These are phyloP conservation scores for Daldinia caldariorum DNA, from an alignment of 495 filamentous ascomycete genomes.

Conservation along the genomic window DNA sequence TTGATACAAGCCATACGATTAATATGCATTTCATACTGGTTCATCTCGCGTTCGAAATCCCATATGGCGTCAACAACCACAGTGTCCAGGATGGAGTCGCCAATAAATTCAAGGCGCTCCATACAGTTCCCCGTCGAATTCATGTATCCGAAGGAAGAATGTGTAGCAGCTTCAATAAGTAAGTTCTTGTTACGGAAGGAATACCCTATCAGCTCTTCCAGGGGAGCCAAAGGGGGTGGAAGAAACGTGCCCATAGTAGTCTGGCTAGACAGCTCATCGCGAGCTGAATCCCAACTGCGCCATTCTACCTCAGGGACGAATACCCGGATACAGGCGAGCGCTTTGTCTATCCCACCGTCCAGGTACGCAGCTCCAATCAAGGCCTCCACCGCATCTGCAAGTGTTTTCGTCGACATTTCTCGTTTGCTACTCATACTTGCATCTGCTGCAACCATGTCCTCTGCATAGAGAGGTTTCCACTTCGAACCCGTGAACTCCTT, in stretches of 20 bases:
- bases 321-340: conserved; percentile 68
- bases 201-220: conserved; percentile 74
- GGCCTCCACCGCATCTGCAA: conserved; percentile 90
- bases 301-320: conserved; percentile 74
- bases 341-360: conserved; percentile 73
- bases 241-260: conserved; percentile 45
- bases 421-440: conserved; percentile 27
- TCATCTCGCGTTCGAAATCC: conserved; percentile 54
- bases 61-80: conserved; percentile 67
- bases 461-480: conserved; percentile 74
- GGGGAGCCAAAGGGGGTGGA: conserved; percentile 42
- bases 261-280: conserved; percentile 47
- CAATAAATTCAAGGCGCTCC: conserved; percentile 90
- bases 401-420: conserved; percentile 75
- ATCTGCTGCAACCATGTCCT: conserved; percentile 55
- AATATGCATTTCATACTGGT: conserved; percentile 75
- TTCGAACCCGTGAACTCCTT: conserved; percentile 72
- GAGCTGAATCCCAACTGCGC: conserved; percentile 51
- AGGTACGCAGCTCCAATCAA: conserved; percentile 82
- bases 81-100: conserved; percentile 86
- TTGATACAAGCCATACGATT: conserved; percentile 83
- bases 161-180: conserved; percentile 86
- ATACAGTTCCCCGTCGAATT: conserved; percentile 67
- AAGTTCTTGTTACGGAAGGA: conserved; percentile 74
- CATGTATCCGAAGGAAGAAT: conserved; percentile 69